These are phyloP conservation scores for Mycena alexandri DNA, from an alignment of 768 basidiomycete genomes.

Conservation along the genomic window DNA sequence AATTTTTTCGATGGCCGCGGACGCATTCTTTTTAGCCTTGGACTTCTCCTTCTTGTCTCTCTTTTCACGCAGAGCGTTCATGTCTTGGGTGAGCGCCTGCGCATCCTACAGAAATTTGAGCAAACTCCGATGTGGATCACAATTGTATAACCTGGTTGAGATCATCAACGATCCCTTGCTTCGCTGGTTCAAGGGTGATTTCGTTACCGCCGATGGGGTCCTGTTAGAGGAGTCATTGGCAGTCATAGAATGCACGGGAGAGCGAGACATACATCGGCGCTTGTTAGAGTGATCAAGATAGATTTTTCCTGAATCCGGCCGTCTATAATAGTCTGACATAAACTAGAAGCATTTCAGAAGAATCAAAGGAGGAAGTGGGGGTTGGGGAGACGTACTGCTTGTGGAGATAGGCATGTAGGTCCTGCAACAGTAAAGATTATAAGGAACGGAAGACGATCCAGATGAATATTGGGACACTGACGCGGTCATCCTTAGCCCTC, in stretches of 20 bases:
- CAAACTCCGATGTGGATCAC: not conserved
- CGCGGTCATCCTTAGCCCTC: constrained; percentile 34
- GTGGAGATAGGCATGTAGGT: constrained; percentile 25
- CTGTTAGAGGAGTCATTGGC: constrained; percentile 4
- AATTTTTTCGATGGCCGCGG: not conserved
- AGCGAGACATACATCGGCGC: constrained; percentile 30
- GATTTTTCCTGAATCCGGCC: constrained; percentile 29
- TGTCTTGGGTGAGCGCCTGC: not conserved
- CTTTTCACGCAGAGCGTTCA: constrained; percentile 26
- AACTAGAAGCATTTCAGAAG: constrained; percentile 4
- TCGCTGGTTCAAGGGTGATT: not conserved
- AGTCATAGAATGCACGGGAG: not conserved
- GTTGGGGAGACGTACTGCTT: constrained; percentile 20
- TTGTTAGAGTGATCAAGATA: constrained; percentile 31
- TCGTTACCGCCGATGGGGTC: constrained; percentile 33
- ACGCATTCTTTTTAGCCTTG: constrained; percentile 7
- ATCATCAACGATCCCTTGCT: constrained; percentile 23
- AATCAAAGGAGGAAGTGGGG: not conserved
- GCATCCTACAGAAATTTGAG: constrained; percentile 18
- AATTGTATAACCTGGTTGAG: constrained; percentile 6
- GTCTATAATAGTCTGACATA: constrained; percentile 30
- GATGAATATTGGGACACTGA: not conserved
- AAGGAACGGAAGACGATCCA: not conserved
- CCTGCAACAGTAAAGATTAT: constrained; percentile 16
- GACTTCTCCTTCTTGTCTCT: constrained; percentile 26